Percentiles rank a stretch among this genome's conserved stretches.
These are phyloP conservation scores for Lotus japonicus DNA, from an alignment of 306 rosid genomes.

Conservation along the genomic window DNA sequence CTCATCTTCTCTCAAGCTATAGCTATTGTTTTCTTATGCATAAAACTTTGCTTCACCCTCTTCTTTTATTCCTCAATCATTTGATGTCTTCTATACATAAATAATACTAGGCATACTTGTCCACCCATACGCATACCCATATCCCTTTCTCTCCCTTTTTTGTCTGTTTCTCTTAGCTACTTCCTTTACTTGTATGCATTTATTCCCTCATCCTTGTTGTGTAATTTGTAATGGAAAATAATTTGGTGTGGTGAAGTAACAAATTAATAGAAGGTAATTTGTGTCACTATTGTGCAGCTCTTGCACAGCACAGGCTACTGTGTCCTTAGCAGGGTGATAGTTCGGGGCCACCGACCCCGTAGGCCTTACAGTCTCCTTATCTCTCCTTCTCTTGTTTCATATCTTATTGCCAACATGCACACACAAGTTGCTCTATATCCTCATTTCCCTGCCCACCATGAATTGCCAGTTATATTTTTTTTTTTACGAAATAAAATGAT, in stretches of 20 bases:
- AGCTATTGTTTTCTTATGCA: conserved; percentile 30
- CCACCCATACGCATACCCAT: conserved; percentile 57
- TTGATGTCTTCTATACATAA: conserved; percentile 36
- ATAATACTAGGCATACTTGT: conserved; percentile 39
- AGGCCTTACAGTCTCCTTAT: conserved; percentile 35
- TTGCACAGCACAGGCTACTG: conserved; percentile 35
- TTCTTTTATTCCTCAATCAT: conserved; percentile 40
- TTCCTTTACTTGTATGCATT: not conserved
- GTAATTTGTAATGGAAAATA: not conserved
- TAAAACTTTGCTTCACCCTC: conserved; percentile 16
- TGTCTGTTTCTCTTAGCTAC: conserved; percentile 20
- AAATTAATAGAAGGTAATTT: conserved; percentile 18
- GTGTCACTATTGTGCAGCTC: conserved; percentile 41
- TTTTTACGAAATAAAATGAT: no score
- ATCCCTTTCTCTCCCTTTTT: conserved; percentile 25
- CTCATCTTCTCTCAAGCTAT: not conserved
- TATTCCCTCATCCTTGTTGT: not conserved
- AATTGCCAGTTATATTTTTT: not conserved
- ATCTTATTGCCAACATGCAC: conserved; percentile 33
- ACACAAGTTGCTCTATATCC: conserved; percentile 33
- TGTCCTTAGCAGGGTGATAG: conserved; percentile 39
- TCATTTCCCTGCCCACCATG: conserved; percentile 20
- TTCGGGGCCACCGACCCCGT: conserved; percentile 44
- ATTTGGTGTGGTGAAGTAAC: not conserved
- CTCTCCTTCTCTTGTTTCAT: conserved; percentile 48